Evolutionary conservation across 805 yeast species (phyloP), one percentile per base, ranked within the genome.

Genomic region (Pichia pseudocactophila): DNA sequence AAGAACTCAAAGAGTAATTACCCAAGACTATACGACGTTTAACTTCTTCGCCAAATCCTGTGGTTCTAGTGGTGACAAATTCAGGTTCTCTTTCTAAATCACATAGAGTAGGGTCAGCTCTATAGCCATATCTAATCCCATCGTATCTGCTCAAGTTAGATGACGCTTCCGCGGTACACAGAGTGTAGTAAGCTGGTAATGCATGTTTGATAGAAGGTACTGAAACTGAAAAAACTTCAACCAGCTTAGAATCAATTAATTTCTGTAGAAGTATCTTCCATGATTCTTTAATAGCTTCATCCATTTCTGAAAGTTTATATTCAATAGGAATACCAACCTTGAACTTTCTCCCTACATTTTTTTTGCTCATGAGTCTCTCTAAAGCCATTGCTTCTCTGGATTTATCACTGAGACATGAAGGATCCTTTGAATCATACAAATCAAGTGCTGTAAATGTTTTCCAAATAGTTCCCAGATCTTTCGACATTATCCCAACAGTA

Each of bases 81-180:
- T 47, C 66, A 2, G 58, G 61, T 37, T 52, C 58, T 17, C 55
- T 54, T 30, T 62, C 71, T 6, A 5, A 13, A 19, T 43, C 22
- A 10, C 27, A 11, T 4, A 58, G 19, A 36, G 44, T 40, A 44
- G 58, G 33, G 35, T 43, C 43, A 1, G 72, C 66, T 31, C 83
- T 66, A 42, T 55, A 61, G 0, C 97, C 97, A 57, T 81, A 92
- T 43, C 97, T 68, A 17, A 89, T 66, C 2, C 98, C 98, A 61
- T 92, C 98, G 56, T 73, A 92, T 27, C 97, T 69, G 1, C 96
- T 75, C 38, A 92, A 69, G 56, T 92, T 92, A 0, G 97, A 90
- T 1, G 94, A 80, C 0, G 97, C 97, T 56, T 92, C 98, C 0
- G 96, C 83, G 0, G 96, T 83, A 2, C 92, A 89, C 30, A 94